These are phyloP conservation scores for Boeremia lycopersici DNA, from an alignment of 2,329 filamentous ascomycete genomes.

Conservation along the genomic window DNA sequence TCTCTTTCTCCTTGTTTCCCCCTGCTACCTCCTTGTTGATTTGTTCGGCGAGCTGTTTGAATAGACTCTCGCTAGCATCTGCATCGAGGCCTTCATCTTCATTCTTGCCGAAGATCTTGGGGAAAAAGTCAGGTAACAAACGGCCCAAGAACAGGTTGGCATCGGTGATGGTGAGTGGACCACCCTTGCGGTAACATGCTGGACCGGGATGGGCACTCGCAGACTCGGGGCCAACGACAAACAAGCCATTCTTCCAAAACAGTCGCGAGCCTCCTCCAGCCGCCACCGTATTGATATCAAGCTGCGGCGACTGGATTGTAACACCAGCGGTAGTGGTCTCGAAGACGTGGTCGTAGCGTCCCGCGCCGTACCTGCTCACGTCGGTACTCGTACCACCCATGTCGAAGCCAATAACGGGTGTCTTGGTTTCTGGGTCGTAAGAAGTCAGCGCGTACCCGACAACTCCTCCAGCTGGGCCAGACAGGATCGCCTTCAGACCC, in stretches of 20 bases:
- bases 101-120: conserved; percentile 90
- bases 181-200: conserved; percentile 88
- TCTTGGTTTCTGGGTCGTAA: conserved; percentile 81
- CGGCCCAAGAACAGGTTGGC: conserved; percentile 86
- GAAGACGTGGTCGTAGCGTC: conserved; percentile 90
- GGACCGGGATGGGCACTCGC: conserved; percentile 89
- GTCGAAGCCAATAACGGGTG: conserved; percentile 90
- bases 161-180: conserved; percentile 90
- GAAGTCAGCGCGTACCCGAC: conserved; percentile 92
- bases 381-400: conserved; percentile 96
- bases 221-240: conserved; percentile 88
- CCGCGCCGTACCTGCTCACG: conserved; percentile 83
- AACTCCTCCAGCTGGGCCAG: conserved; percentile 89
- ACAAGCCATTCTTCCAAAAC: conserved; percentile 88
- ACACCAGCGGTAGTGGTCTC: conserved; percentile 95
- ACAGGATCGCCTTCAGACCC: conserved; percentile 82
- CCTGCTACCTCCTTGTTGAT: conserved; percentile 78
- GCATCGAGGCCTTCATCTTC: conserved; percentile 82
- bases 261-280: conserved; percentile 85
- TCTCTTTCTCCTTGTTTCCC: conserved; percentile 61
- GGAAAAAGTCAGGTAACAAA: conserved; percentile 88
- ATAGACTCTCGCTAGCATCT: conserved; percentile 74
- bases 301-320: conserved; percentile 87
- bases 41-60: conserved; percentile 75
- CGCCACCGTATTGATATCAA: conserved; percentile 94